Evolutionary conservation across 192 early-diverging fungal species (phyloP), one percentile per base, ranked within the genome.

Genomic region (Diversispora eburnea): DNA sequence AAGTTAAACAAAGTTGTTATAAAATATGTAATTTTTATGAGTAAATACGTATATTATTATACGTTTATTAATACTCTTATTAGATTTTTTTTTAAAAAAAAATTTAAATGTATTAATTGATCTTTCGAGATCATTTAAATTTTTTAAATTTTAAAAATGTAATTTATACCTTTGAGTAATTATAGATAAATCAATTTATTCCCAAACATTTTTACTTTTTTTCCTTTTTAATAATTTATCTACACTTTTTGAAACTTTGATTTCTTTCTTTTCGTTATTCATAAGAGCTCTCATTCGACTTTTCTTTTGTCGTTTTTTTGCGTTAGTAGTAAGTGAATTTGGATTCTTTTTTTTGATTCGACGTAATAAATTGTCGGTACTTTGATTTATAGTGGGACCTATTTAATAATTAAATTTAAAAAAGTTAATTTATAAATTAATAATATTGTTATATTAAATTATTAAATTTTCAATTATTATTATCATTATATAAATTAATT

Each of bases 331-430:
- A n/a, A 42, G 39, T 67, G 13, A 12, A 15, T 64, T 64, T 19
- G 13, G 62, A 22, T 49, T 46, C 20, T 67, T 67, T 67, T 67
- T 67, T 67, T 67, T 67, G 12, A 67, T 67, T 13, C n/a, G n/a
- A 8, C 25, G 19, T 49, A 22, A 47, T 67, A 67, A 49, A 25
- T 45, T 64, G 42, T 64, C 62, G 5, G 65, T 20, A 20, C 65
- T 46, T 67, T 67, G 43, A 19, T 51, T 20, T 22, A 47, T 20
- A 22, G 8, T 17, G 13, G 42, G 13, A 67, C 41, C 15, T 4
- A 20, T 22, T 43, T n/a, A 52, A 1, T 10, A 17, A 67, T 5
- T 8, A 49, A 25, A 46, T 5, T 25, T 66, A 33, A 33, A 33
- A 33, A 33, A 33, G 25, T 33, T 33, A 33, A 2, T 33, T 33